Percentiles rank a stretch among this genome's conserved stretches.
Evolutionary conservation across 805 yeast genomes (phyloP).

Genomic region (Lipomyces starkeyi): DNA sequence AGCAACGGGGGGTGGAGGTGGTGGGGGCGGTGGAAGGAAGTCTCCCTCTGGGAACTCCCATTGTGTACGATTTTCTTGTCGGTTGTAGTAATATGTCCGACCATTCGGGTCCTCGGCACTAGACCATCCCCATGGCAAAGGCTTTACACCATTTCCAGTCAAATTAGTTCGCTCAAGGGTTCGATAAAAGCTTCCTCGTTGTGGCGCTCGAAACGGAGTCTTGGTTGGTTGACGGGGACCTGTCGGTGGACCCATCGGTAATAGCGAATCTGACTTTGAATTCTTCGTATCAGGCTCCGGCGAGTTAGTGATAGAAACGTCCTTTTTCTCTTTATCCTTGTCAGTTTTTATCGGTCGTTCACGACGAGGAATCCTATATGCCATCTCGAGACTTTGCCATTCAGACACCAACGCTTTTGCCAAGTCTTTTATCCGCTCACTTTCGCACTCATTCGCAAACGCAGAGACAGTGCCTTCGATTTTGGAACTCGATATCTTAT

Average conservation of each 20-base stretch:
- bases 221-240: conserved; percentile 5
- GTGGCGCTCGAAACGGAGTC: conserved; percentile 10
- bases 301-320: not conserved
- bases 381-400: conserved; percentile 80
- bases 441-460: conserved; percentile 45
- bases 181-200: conserved; percentile 15
- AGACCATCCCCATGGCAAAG: conserved; percentile 65
- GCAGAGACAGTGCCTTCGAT: conserved; percentile 67
- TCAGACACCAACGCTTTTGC: conserved; percentile 58
- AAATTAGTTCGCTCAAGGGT: conserved; percentile 6
- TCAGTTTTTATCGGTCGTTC: conserved; percentile 39
- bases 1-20: conserved; percentile 39
- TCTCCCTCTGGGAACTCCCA: conserved; percentile 64
- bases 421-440: conserved; percentile 46
- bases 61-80: conserved; percentile 53
- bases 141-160: conserved; percentile 44
- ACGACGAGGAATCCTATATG: conserved; percentile 81
- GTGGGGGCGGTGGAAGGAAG: conserved; percentile 43
- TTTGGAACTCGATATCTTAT: conserved; percentile 74
- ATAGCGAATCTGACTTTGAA: not conserved
- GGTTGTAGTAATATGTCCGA: conserved; percentile 60
- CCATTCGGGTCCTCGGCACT: conserved; percentile 56
- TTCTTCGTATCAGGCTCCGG: conserved; percentile 8
- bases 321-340: conserved; percentile 12
- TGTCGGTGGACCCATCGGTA: conserved; percentile 2